phyloP scores from a whole-genome alignment of 768 basidiomycete species.

The button mushroom (Agaricus bisporus) region DNA sequence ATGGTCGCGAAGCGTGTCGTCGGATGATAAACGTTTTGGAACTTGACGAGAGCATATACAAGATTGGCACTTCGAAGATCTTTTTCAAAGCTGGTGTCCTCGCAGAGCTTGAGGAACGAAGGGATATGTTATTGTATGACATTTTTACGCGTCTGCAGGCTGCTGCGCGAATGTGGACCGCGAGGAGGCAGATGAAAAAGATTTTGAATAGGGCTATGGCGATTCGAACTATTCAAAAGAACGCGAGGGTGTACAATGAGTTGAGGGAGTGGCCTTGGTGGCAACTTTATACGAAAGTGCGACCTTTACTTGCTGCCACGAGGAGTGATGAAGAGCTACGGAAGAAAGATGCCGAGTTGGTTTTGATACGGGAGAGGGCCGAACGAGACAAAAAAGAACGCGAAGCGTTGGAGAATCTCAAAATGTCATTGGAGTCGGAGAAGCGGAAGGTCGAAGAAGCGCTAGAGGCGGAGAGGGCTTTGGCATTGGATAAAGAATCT shows the following conservation, averaged over 20 bases:
- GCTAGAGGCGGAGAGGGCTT: conserved; percentile 74
- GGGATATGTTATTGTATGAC: conserved; percentile 84
- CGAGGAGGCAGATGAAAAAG: conserved; percentile 89
- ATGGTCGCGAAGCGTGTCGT: conserved; percentile 89
- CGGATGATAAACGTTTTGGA: conserved; percentile 88
- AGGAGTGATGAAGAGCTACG: conserved; percentile 88
- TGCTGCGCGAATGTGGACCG: conserved; percentile 76
- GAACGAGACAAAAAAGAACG: conserved; percentile 83
- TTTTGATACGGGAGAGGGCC: conserved; percentile 74
- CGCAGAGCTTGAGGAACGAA: conserved; percentile 90
- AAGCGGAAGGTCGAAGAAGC: conserved; percentile 78
- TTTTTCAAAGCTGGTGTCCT: conserved; percentile 99
- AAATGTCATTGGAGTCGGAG: conserved; percentile 78
- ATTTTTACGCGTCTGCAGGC: conserved; percentile 89
- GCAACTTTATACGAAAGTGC: conserved; percentile 95
- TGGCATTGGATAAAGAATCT: conserved; percentile 78
- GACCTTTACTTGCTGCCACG: conserved; percentile 89
- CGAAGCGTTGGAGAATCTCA: conserved; percentile 70
- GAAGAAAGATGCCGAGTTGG: conserved; percentile 79
- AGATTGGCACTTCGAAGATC: conserved; percentile 94
- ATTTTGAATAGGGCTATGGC: conserved; percentile 89
- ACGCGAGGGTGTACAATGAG: conserved; percentile 87
- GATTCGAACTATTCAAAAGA: conserved; percentile 87
- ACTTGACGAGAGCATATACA: conserved; percentile 78
- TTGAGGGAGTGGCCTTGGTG: conserved; percentile 98